Evolutionary conservation across 352 stramenopile species (phyloP).

Genomic region (Globisporangium nagaii): DNA sequence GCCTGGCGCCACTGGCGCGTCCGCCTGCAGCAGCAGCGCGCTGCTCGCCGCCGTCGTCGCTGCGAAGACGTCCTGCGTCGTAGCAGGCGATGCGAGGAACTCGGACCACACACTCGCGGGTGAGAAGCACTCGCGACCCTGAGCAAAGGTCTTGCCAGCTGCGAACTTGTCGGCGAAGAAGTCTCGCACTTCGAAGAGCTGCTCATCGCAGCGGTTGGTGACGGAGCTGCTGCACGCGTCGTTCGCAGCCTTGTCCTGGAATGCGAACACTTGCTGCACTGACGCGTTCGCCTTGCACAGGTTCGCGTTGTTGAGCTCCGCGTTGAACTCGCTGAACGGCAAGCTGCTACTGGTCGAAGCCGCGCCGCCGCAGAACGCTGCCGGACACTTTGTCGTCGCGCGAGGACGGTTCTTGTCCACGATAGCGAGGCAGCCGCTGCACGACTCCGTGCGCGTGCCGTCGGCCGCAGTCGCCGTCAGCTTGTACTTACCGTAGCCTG

Average conservation of each 20-base stretch:
- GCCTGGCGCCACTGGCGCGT: not conserved
- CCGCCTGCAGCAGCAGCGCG: not conserved
- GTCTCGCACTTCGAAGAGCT: slow-evolving; percentile 11
- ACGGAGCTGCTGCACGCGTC: slow-evolving; percentile 32
- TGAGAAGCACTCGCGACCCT: slow-evolving; percentile 8
- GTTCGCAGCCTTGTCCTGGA: slow-evolving; percentile 34
- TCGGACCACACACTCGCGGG: slow-evolving; percentile 6
- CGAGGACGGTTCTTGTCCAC: slow-evolving; percentile 42
- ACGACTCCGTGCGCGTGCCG: slow-evolving; percentile 24
- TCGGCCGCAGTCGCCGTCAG: slow-evolving; percentile 35
- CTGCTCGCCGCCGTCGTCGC: not conserved
- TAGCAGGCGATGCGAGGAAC: not conserved
- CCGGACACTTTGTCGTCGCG: slow-evolving; percentile 30
- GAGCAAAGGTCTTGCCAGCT: not conserved
- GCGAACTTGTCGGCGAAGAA: slow-evolving; percentile 12
- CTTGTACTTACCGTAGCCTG: slow-evolving; percentile 44
- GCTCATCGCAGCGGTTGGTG: slow-evolving; percentile 13
- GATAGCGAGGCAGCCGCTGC: slow-evolving; percentile 39
- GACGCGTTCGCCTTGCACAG: slow-evolving; percentile 19
- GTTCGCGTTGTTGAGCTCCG: slow-evolving; percentile 15
- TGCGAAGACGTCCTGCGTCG: not conserved
- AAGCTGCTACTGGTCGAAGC: not conserved
- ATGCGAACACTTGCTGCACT: slow-evolving; percentile 31
- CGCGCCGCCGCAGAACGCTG: slow-evolving; percentile 16
- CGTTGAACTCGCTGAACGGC: slow-evolving; percentile 13